A percentile compares a stretch with the other conserved stretches of the same genome.
Conservation (phyloP, 257 asterid genomes). For the Voacanga thouarsii region DNA sequence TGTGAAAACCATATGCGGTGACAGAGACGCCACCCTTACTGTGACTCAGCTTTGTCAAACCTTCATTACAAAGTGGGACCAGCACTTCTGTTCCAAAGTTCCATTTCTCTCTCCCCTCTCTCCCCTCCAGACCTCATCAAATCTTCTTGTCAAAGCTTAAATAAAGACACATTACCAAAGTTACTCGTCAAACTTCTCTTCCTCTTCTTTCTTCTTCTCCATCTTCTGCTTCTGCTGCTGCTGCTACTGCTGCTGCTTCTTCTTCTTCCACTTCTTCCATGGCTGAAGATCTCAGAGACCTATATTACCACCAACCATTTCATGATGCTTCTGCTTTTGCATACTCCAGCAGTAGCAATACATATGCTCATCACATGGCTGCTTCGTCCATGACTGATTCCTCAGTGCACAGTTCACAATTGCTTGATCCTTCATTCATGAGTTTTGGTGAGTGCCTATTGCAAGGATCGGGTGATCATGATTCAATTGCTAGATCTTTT, state of each 20-base stretch:
- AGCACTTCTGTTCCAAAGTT: slow-evolving; percentile 16
- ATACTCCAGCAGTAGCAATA: slow-evolving; percentile 25
- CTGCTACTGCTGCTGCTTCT: slow-evolving; percentile 18
- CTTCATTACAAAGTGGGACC: slow-evolving; percentile 45
- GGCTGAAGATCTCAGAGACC: slow-evolving; percentile 58
- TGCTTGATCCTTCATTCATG: slow-evolving; percentile 50
- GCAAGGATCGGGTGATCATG: slow-evolving; percentile 34
- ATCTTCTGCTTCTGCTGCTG: slow-evolving; percentile 15
- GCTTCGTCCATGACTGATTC: slow-evolving; percentile 25
- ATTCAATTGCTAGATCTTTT: slow-evolving; percentile 31
- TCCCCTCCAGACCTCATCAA: slow-evolving; percentile 30
- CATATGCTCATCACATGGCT: slow-evolving; percentile 20
- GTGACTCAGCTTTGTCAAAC: slow-evolving; percentile 53
- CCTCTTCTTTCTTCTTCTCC: slow-evolving; percentile 11
- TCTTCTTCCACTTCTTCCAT: slow-evolving; percentile 28
- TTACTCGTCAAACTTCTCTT: slow-evolving; percentile 45
- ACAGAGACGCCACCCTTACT: slow-evolving; percentile 33
- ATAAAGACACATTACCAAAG: slow-evolving; percentile 38
- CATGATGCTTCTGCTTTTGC: slow-evolving; percentile 23
- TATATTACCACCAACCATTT: slow-evolving; percentile 54
- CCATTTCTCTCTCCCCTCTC: slow-evolving; percentile 15
- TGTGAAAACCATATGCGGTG: slow-evolving; percentile 27
- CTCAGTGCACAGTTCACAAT: slow-evolving; percentile 30
- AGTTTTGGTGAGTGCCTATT: slow-evolving; percentile 41
- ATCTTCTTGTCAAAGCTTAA: slow-evolving; percentile 66